These are phyloP conservation scores for Chlorella sorokiniana DNA, from an alignment of 139 green algal genomes.

Conservation along the genomic window DNA sequence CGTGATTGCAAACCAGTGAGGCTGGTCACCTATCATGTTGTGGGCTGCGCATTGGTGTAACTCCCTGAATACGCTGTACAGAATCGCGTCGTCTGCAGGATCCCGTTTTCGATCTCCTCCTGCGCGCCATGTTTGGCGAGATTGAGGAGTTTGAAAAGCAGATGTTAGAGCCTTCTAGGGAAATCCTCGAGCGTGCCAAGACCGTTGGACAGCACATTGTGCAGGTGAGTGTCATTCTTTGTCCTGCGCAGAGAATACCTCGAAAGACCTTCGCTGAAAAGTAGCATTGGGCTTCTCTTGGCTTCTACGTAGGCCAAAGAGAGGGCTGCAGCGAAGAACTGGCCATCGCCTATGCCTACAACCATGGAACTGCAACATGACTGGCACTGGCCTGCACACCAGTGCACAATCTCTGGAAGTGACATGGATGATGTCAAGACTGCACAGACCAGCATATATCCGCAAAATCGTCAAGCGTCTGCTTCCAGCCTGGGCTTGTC, in stretches of 20 bases:
- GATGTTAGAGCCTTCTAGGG: constrained; percentile 14
- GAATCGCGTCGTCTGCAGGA: constrained; percentile 28
- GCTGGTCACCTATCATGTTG: not conserved
- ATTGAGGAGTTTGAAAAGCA: constrained; percentile 36
- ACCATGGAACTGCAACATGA: too few relatives aligned
- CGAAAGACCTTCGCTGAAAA: not conserved
- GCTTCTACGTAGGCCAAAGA: not conserved
- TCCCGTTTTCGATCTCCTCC: constrained; percentile 43
- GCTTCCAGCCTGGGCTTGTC: too few relatives aligned
- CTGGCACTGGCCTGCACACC: too few relatives aligned
- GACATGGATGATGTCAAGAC: too few relatives aligned
- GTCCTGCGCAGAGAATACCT: not conserved
- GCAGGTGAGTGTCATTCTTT: not conserved
- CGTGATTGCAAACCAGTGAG: constrained; percentile 49
- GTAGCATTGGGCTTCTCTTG: not conserved
- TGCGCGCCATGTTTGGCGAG: constrained; percentile 45
- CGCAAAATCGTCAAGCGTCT: too few relatives aligned
- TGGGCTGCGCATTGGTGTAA: not conserved
- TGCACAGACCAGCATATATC: too few relatives aligned
- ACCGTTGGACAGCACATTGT: constrained; percentile 18
- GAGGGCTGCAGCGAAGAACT: not conserved
- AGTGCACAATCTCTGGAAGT: too few relatives aligned
- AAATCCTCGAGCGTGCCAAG: constrained; percentile 21
- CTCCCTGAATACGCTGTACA: not conserved
- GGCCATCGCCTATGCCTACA: not conserved